Percentiles rank a stretch among this genome's conserved stretches.
Conservation (phyloP, 1,284 basidiomycete species). For the Melampsora americana region DNA sequence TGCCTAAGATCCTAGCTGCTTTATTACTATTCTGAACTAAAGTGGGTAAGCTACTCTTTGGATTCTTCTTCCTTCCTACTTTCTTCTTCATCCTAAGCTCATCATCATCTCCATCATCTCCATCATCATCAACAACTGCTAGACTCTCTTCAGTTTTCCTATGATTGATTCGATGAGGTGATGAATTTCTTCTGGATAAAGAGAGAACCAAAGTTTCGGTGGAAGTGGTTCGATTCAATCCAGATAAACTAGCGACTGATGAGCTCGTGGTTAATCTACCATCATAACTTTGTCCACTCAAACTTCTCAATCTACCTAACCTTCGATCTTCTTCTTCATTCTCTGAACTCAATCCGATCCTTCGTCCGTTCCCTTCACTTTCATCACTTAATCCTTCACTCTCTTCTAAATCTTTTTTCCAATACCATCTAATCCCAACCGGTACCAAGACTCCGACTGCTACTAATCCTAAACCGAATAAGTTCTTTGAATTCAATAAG, state of each 20-base stretch:
- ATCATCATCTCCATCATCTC: neutral
- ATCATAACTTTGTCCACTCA: conserved; percentile 21
- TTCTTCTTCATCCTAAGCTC: neutral
- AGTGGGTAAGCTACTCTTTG: neutral
- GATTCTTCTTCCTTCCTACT: neutral
- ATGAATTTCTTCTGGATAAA: neutral
- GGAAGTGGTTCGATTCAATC: neutral
- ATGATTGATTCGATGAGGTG: neutral
- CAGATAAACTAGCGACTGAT: conserved; percentile 5
- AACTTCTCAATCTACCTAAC: conserved; percentile 3
- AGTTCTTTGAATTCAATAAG: conserved; percentile 28
- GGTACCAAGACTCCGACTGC: conserved; percentile 23
- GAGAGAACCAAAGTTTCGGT: neutral
- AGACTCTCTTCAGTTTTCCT: neutral
- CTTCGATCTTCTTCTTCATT: neutral
- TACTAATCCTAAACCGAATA: conserved; percentile 15
- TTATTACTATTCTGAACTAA: neutral
- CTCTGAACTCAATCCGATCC: conserved; percentile 15
- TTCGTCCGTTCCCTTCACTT: neutral
- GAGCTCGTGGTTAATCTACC: neutral
- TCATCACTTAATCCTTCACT: neutral
- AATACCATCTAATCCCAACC: conserved; percentile 35
- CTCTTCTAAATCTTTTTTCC: conserved; percentile 13
- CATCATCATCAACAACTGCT: neutral
- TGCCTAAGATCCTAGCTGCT: neutral